phyloP scores from a whole-genome alignment of 768 basidiomycete species.

The Russula brevipes region DNA sequence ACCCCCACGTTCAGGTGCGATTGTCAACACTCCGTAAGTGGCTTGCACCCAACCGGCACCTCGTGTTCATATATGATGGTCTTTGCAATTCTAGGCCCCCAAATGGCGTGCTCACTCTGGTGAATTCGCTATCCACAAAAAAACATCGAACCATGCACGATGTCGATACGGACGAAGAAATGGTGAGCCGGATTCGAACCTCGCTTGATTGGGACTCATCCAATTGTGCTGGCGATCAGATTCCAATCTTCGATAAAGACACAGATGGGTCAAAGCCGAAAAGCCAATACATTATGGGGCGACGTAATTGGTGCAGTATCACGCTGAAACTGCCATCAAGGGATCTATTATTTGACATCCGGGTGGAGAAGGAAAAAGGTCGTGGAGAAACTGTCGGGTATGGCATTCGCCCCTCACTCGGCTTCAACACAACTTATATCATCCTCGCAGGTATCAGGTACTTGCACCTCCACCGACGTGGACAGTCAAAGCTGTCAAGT shows the following conservation, averaged over 20 bases:
- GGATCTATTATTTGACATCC: slow-evolving; percentile 74
- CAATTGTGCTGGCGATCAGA: slow-evolving; percentile 35
- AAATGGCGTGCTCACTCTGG: slow-evolving; percentile 66
- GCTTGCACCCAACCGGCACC: not conserved
- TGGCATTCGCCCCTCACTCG: slow-evolving; percentile 29
- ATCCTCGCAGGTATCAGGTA: slow-evolving; percentile 27
- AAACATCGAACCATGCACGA: slow-evolving; percentile 83
- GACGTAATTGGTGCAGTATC: slow-evolving; percentile 82
- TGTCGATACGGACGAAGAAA: slow-evolving; percentile 78
- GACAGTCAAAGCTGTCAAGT: slow-evolving; percentile 14
- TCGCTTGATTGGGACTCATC: not conserved
- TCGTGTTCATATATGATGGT: not conserved
- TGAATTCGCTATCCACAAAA: slow-evolving; percentile 73
- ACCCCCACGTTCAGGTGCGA: slow-evolving; percentile 53
- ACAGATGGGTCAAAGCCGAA: slow-evolving; percentile 73
- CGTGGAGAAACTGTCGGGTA: slow-evolving; percentile 76
- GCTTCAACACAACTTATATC: not conserved
- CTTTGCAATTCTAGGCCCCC: slow-evolving; percentile 44
- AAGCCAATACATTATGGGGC: slow-evolving; percentile 78
- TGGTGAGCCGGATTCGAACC: slow-evolving; percentile 43
- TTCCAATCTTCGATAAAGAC: slow-evolving; percentile 72
- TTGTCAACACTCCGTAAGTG: slow-evolving; percentile 92
- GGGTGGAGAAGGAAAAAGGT: slow-evolving; percentile 83
- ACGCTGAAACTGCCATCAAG: slow-evolving; percentile 52
- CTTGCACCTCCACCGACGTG: slow-evolving; percentile 32